These are phyloP conservation scores for Pelargonium australe DNA, from an alignment of 441 rosid species.

Conservation along the genomic window DNA sequence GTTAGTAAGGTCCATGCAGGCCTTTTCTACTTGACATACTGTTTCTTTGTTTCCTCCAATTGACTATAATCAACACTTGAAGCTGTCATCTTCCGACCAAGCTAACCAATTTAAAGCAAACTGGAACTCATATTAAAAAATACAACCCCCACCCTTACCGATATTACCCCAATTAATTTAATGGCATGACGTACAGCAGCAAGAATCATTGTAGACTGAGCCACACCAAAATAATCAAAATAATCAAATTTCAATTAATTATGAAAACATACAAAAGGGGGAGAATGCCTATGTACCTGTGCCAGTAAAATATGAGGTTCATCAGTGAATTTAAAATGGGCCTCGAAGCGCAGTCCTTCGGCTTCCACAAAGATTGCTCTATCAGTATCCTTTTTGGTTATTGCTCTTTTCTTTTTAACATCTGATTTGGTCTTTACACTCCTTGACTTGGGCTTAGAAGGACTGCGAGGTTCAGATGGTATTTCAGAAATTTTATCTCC, in stretches of 20 bases:
- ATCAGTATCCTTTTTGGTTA: constrained; percentile 32
- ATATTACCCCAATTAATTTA: neutral
- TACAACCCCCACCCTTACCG: neutral
- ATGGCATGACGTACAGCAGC: no score
- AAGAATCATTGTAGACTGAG: neutral
- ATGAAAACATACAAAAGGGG: neutral
- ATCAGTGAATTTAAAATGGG: constrained; percentile 57
- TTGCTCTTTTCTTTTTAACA: constrained; percentile 29
- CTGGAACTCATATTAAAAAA: neutral
- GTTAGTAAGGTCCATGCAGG: neutral
- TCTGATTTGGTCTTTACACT: constrained; percentile 27
- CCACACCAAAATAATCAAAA: neutral
- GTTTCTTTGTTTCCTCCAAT: neutral
- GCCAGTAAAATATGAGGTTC: constrained; percentile 86
- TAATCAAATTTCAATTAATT: neutral
- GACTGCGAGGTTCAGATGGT: constrained; percentile 18
- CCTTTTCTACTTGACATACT: neutral
- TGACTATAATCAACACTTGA: neutral
- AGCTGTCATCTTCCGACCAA: neutral
- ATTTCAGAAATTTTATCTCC: constrained; percentile 23
- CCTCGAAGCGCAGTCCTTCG: constrained; percentile 53
- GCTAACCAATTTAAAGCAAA: neutral
- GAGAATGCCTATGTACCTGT: constrained; percentile 47
- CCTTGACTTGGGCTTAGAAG: constrained; percentile 23
- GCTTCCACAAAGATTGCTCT: constrained; percentile 44